Conservation (phyloP, 2,329 filamentous ascomycete species). For the Fusarium tupiense region DNA sequence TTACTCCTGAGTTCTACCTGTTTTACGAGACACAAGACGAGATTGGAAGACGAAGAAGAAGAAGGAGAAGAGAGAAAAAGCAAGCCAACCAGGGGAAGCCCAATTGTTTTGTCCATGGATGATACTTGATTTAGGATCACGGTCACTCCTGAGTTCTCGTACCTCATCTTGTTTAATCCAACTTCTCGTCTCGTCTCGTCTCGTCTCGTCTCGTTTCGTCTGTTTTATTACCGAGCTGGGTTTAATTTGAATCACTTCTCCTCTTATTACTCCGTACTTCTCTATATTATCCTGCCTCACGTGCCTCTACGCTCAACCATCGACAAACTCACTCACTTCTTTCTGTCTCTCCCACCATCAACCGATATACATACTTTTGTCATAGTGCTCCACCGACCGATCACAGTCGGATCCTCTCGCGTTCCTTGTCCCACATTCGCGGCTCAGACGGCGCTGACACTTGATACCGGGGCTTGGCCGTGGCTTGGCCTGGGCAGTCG, state of each 20-base stretch:
- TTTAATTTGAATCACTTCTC: background rate
- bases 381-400: conserved; percentile 15
- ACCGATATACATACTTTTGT: conserved; percentile 8
- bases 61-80: background rate
- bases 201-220: conserved; percentile 18
- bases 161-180: conserved; percentile 23
- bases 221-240: conserved; percentile 9
- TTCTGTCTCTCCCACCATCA: background rate
- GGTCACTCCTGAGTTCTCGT: conserved; percentile 21
- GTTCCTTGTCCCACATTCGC: conserved; percentile 25
- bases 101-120: conserved; percentile 6
- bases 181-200: conserved; percentile 22
- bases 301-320: background rate
- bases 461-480: conserved; percentile 30
- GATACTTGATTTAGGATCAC: conserved; percentile 30
- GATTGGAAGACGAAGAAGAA: conserved; percentile 6
- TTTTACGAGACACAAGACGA: conserved; percentile 25
- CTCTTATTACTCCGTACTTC: background rate
- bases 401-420: conserved; percentile 4
- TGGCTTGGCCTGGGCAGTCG: conserved; percentile 29
- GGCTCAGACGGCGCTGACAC: conserved; percentile 33
- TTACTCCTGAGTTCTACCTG: background rate
- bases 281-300: background rate
- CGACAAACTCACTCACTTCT: background rate
- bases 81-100: conserved; percentile 7